Percentiles rank a stretch among this genome's conserved stretches.
phyloP scores from a whole-genome alignment of 1,284 basidiomycete species.

The Cutaneotrichosporon dermatis region DNA sequence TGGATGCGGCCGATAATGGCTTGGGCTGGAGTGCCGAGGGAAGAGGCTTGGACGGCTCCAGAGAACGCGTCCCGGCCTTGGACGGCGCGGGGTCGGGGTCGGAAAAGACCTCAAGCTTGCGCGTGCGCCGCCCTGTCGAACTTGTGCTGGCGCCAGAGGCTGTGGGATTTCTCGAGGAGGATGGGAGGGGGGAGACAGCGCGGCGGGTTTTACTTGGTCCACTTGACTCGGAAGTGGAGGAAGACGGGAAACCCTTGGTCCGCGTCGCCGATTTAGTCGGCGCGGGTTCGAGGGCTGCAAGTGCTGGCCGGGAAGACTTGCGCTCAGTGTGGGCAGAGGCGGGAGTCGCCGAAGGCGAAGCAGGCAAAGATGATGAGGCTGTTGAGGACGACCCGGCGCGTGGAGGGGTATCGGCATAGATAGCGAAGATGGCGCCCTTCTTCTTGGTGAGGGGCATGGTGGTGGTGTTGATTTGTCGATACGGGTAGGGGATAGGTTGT shows the following conservation, averaged over 20 bases:
- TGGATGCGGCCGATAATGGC: background rate
- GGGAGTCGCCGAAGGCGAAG: slow-evolving; percentile 12
- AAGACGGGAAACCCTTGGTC: too few relatives aligned
- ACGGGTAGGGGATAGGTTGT: background rate
- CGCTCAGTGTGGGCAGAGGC: too few relatives aligned
- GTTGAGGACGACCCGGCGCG: background rate
- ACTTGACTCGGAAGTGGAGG: background rate
- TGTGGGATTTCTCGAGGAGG: background rate
- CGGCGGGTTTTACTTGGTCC: background rate
- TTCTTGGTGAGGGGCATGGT: slow-evolving; percentile 48
- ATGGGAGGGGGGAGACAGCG: background rate
- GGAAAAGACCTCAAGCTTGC: background rate
- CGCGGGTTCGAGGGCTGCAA: background rate
- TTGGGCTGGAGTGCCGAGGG: background rate
- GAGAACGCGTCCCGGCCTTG: background rate
- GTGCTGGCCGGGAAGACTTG: background rate
- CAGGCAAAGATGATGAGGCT: background rate
- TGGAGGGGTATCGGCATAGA: slow-evolving; percentile 46
- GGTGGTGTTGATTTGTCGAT: background rate
- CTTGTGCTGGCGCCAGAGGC: too few relatives aligned
- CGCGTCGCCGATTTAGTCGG: background rate
- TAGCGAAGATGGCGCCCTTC: slow-evolving; percentile 48
- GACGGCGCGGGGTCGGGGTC: background rate
- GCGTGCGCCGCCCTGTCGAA: too few relatives aligned
- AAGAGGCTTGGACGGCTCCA: background rate